These are phyloP conservation scores for Phytophthora sp. DNA, from an alignment of 352 stramenopile species.

Conservation along the genomic window DNA sequence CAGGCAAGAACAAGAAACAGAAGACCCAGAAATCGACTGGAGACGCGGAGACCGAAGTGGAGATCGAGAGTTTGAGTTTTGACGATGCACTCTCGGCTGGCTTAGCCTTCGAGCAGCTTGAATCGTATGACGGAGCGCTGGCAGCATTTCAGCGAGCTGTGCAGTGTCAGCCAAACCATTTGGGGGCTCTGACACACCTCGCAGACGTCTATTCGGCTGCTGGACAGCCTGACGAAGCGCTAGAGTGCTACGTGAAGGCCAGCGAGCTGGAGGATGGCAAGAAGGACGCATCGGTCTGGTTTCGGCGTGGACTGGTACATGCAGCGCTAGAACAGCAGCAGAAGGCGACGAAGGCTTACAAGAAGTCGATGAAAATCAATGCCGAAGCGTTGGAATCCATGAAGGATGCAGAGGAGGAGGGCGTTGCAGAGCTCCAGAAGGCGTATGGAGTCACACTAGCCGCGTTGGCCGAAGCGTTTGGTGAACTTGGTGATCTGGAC, in stretches of 20 bases:
- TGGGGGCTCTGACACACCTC: slow-evolving; percentile 53
- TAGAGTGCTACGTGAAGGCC: slow-evolving; percentile 46
- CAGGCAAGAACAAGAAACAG: slow-evolving; percentile 30
- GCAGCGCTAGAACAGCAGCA: slow-evolving; percentile 42
- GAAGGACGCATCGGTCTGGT: slow-evolving; percentile 59
- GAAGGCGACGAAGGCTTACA: slow-evolving; percentile 42
- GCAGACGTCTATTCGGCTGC: slow-evolving; percentile 50
- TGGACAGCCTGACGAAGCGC: slow-evolving; percentile 38
- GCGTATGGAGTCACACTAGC: slow-evolving; percentile 60
- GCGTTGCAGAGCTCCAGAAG: slow-evolving; percentile 34
- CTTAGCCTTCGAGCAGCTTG: slow-evolving; percentile 69
- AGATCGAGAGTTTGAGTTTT: slow-evolving; percentile 59
- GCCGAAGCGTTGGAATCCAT: slow-evolving; percentile 21
- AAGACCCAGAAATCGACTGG: slow-evolving; percentile 33
- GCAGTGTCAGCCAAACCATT: slow-evolving; percentile 43
- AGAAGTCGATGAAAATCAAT: slow-evolving; percentile 39
- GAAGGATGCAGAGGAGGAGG: slow-evolving; percentile 11
- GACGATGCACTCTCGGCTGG: slow-evolving; percentile 67
- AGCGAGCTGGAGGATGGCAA: slow-evolving; percentile 33
- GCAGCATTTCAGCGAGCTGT: slow-evolving; percentile 50
- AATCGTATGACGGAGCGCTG: slow-evolving; percentile 52
- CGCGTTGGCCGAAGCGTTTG: slow-evolving; percentile 58
- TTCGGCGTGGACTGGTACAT: slow-evolving; percentile 49
- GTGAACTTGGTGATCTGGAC: slow-evolving; percentile 59
- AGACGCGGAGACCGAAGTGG: slow-evolving; percentile 37